phyloP scores from a whole-genome alignment of 2,329 filamentous ascomycete species.

The Neocucurbitaria cava region DNA sequence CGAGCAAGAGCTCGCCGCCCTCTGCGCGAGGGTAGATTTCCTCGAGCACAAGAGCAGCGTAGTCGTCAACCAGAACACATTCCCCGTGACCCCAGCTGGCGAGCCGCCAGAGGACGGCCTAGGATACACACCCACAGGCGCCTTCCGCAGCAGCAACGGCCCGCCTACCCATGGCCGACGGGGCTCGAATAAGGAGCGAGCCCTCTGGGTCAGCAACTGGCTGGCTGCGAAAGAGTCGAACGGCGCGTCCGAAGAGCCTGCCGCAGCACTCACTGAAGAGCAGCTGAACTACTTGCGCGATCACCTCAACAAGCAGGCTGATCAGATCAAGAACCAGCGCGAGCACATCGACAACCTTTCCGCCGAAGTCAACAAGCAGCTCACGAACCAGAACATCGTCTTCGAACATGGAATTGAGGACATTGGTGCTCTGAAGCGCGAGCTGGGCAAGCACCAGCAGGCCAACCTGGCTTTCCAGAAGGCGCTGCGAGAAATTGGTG shows the following conservation, averaged over 20 bases:
- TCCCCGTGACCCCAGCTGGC: constrained; percentile 77
- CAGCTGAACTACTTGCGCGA: constrained; percentile 86
- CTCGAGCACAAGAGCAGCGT: constrained; percentile 79
- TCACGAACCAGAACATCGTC: constrained; percentile 81
- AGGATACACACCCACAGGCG: constrained; percentile 50
- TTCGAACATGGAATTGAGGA: constrained; percentile 82
- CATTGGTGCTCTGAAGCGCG: constrained; percentile 86
- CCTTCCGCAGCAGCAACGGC: constrained; percentile 40
- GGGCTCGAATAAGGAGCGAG: constrained; percentile 46
- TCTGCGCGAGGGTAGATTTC: constrained; percentile 78
- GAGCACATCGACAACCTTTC: constrained; percentile 86
- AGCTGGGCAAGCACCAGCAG: constrained; percentile 96
- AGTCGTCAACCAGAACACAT: constrained; percentile 63
- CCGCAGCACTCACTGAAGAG: constrained; percentile 73
- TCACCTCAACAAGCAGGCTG: constrained; percentile 91
- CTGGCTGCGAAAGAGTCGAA: constrained; percentile 62
- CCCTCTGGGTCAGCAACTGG: constrained; percentile 59
- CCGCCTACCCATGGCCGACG: constrained; percentile 37
- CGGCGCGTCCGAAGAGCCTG: constrained; percentile 53
- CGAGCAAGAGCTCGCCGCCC: constrained; percentile 81
- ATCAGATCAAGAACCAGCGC: constrained; percentile 86
- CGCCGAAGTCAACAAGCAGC: constrained; percentile 83
- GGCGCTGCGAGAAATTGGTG: constrained; percentile 92
- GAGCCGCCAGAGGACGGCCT: constrained; percentile 68
- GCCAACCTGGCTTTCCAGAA: constrained; percentile 99